phyloP scores from a whole-genome alignment of 805 yeast species.

The Pichia scutulata region DNA sequence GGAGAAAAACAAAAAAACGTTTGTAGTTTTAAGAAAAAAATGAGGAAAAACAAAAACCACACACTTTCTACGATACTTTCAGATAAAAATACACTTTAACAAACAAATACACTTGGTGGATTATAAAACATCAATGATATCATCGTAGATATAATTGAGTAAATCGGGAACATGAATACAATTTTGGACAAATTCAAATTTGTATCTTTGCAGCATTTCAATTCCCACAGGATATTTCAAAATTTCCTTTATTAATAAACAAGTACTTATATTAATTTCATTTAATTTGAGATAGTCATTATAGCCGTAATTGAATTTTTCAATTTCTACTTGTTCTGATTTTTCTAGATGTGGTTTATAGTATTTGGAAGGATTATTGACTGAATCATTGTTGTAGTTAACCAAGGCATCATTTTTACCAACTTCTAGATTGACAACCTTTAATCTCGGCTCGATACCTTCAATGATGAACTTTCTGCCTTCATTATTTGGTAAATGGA shows the following conservation, averaged over 20 bases:
- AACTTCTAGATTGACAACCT: conserved; percentile 40
- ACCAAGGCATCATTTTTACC: conserved; percentile 36
- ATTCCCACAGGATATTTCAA: conserved; percentile 26
- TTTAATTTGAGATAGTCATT: conserved; percentile 28
- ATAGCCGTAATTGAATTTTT: conserved; percentile 26
- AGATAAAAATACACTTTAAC: neutral
- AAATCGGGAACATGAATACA: conserved; percentile 31
- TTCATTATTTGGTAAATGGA: conserved; percentile 49
- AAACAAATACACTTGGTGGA: neutral
- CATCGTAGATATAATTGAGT: conserved; percentile 20
- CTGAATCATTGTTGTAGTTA: conserved; percentile 6
- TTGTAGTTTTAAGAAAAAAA: no score
- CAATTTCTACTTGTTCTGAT: conserved; percentile 24
- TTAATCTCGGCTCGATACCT: conserved; percentile 83
- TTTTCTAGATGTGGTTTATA: conserved; percentile 14
- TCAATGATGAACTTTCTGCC: conserved; percentile 81
- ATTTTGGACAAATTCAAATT: conserved; percentile 26
- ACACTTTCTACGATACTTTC: no score
- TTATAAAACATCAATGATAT: conserved; percentile 9
- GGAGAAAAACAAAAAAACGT: no score
- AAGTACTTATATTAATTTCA: conserved; percentile 35
- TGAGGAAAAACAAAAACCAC: neutral
- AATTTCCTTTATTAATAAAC: conserved; percentile 30
- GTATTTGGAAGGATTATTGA: conserved; percentile 9
- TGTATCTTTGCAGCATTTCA: conserved; percentile 27